A percentile compares a stretch with the other conserved stretches of the same genome.
phyloP scores from a whole-genome alignment of 2,329 filamentous ascomycete genomes.

The Calonectria pseudoreteaudii region DNA sequence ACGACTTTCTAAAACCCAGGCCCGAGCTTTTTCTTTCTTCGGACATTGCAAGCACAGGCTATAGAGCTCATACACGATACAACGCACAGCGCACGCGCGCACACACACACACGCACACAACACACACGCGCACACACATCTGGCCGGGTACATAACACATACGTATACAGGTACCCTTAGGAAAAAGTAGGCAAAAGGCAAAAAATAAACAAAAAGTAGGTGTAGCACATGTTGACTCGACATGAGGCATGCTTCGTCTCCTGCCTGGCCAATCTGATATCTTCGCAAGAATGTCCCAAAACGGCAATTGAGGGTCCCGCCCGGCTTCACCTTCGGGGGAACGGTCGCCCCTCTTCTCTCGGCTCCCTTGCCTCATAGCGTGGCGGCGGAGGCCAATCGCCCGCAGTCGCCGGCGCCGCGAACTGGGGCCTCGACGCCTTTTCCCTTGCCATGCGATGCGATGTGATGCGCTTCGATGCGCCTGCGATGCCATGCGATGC shows the following conservation, averaged over 20 bases:
- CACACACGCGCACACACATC: neutral
- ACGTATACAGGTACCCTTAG: neutral
- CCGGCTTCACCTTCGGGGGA: conserved; percentile 28
- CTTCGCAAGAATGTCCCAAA: conserved; percentile 49
- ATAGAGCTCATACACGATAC: neutral
- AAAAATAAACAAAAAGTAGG: conserved; percentile 5
- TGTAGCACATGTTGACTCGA: conserved; percentile 12
- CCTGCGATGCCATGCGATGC: conserved; percentile 7
- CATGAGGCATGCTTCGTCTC: conserved; percentile 23
- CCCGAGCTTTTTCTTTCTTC: neutral
- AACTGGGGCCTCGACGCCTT: conserved; percentile 23
- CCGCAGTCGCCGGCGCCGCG: conserved; percentile 21
- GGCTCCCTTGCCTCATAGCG: conserved; percentile 36
- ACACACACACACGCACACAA: neutral
- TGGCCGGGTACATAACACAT: neutral
- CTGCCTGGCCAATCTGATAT: conserved; percentile 26
- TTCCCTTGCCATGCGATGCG: conserved; percentile 19
- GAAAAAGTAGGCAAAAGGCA: neutral
- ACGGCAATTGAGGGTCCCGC: conserved; percentile 39
- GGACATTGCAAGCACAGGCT: neutral
- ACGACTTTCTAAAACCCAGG: neutral
- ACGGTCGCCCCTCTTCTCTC: conserved; percentile 21
- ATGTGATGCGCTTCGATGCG: conserved; percentile 5
- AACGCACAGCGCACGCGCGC: neutral
- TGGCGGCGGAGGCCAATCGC: conserved; percentile 40